A percentile compares a stretch with the other conserved stretches of the same genome.
These are phyloP conservation scores for Cubamyces sp. DNA, from an alignment of 768 basidiomycete genomes.

Conservation along the genomic window DNA sequence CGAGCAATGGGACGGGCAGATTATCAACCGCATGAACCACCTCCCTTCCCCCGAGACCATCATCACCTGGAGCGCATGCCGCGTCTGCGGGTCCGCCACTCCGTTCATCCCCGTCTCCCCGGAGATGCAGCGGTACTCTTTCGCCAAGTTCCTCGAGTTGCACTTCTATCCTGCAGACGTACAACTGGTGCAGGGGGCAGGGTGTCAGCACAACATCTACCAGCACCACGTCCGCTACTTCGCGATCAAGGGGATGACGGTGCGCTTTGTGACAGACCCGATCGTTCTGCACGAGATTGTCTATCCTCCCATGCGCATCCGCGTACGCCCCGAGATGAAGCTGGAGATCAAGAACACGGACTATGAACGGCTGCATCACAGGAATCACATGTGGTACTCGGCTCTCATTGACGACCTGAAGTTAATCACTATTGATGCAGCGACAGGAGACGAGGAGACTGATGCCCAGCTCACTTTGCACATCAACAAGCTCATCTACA, in stretches of 20 bases:
- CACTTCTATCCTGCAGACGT: slow-evolving; percentile 94
- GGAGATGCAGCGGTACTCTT: slow-evolving; percentile 93
- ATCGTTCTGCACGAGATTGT: slow-evolving; percentile 84
- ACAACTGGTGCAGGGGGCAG: slow-evolving; percentile 81
- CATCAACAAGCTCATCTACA: slow-evolving; percentile 65
- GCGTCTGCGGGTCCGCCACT: slow-evolving; percentile 75
- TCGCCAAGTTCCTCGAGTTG: slow-evolving; percentile 94
- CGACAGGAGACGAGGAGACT: slow-evolving; percentile 75
- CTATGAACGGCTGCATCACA: slow-evolving; percentile 72
- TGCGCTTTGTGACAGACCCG: slow-evolving; percentile 86
- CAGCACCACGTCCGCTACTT: slow-evolving; percentile 93
- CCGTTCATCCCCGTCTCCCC: slow-evolving; percentile 89
- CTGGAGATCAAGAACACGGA: slow-evolving; percentile 92
- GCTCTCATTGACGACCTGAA: slow-evolving; percentile 76
- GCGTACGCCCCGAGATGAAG: slow-evolving; percentile 84
- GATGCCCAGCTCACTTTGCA: slow-evolving; percentile 66
- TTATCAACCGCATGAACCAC: slow-evolving; percentile 57
- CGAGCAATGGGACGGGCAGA: slow-evolving; percentile 86
- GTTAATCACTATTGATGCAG: slow-evolving; percentile 75
- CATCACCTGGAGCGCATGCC: slow-evolving; percentile 91
- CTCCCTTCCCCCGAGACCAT: slow-evolving; percentile 67
- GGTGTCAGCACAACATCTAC: slow-evolving; percentile 94
- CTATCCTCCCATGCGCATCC: slow-evolving; percentile 86
- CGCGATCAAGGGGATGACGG: slow-evolving; percentile 78
- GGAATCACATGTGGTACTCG: slow-evolving; percentile 76